Conservation (phyloP, 2,329 filamentous ascomycete species). For the Verticillium klebahnii region DNA sequence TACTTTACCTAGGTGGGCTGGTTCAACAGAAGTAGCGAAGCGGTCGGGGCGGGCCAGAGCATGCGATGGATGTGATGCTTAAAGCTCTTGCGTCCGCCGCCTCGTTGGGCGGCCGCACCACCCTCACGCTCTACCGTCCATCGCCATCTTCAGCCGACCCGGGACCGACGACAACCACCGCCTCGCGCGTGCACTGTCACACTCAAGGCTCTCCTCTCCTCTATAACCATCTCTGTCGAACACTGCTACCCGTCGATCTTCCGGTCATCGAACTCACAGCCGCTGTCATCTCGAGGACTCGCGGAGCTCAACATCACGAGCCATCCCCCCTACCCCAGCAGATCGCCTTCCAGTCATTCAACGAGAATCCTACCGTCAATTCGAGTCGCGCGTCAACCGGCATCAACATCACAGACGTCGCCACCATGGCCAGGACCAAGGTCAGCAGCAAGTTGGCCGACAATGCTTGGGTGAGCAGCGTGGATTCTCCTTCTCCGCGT, state of each 20-base stretch:
- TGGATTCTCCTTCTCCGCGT: not conserved
- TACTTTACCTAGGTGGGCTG: no score
- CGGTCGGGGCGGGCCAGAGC: not conserved
- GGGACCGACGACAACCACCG: not conserved
- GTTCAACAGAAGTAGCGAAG: not conserved
- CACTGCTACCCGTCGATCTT: no score
- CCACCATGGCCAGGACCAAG: constrained; percentile 2
- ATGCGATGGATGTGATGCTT: not conserved
- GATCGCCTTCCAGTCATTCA: no score
- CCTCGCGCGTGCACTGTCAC: no score
- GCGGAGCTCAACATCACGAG: no score
- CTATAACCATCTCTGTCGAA: no score
- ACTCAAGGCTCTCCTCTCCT: no score
- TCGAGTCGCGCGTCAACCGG: not conserved
- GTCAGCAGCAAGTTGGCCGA: not conserved
- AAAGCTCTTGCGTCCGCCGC: not conserved
- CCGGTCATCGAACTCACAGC: no score
- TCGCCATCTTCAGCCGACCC: not conserved
- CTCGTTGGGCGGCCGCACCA: not conserved
- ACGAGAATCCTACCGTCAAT: no score
- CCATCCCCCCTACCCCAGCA: no score
- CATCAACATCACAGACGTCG: not conserved
- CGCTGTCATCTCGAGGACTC: no score
- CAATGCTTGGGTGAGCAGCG: not conserved
- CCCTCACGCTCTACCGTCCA: not conserved